Evolutionary conservation across 495 filamentous ascomycete species (phyloP).

Genomic region (Aspergillus kassunensis): DNA sequence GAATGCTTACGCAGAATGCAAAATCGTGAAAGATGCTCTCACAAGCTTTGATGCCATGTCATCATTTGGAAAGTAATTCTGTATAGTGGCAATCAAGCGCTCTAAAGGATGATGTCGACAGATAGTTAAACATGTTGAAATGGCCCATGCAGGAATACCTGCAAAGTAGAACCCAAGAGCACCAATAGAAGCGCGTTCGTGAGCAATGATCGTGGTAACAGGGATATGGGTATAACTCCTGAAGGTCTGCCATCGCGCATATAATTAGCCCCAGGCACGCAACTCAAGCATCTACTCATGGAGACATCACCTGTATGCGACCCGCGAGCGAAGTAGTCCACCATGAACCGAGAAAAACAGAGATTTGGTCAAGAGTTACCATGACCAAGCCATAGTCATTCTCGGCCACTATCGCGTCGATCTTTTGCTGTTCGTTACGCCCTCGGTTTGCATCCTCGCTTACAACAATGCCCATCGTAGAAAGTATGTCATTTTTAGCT

Average conservation of each 20-base stretch:
- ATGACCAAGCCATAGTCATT: conserved; percentile 50
- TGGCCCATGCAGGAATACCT: conserved; percentile 43
- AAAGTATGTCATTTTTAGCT: conserved; percentile 57
- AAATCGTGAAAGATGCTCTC: conserved; percentile 28
- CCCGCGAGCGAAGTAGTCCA: conserved; percentile 42
- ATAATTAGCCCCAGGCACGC: background rate
- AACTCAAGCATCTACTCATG: background rate
- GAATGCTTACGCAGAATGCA: conserved; percentile 32
- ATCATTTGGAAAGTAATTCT: conserved; percentile 26
- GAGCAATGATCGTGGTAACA: conserved; percentile 34
- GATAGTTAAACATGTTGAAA: conserved; percentile 38
- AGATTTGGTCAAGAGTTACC: conserved; percentile 37
- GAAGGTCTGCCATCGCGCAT: conserved; percentile 35
- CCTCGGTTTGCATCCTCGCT: conserved; percentile 38
- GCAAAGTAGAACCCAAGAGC: conserved; percentile 40
- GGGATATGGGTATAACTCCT: conserved; percentile 39
- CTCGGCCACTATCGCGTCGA: conserved; percentile 42
- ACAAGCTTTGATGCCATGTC: conserved; percentile 24
- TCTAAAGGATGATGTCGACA: conserved; percentile 39
- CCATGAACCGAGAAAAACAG: conserved; percentile 41
- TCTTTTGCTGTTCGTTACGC: conserved; percentile 38
- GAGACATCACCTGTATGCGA: conserved; percentile 42
- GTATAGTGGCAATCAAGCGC: conserved; percentile 28
- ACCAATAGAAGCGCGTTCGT: conserved; percentile 34
- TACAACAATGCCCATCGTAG: conserved; percentile 51